These are phyloP conservation scores for Acanthochlamys bracteata DNA, from an alignment of 106 monocot species.

Conservation along the genomic window DNA sequence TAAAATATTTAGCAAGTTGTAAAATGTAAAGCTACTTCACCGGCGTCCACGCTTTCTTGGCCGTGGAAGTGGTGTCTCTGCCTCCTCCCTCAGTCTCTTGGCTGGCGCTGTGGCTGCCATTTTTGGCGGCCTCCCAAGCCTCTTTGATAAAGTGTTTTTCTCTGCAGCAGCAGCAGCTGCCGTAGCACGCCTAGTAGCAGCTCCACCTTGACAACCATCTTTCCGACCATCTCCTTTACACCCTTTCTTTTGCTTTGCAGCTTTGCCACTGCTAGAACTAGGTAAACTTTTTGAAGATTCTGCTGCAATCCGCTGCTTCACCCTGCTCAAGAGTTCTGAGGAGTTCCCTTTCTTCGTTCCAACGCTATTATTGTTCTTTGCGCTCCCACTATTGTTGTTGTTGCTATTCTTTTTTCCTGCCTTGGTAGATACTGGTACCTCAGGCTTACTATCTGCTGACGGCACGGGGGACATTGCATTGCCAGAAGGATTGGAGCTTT, in stretches of 20 bases:
- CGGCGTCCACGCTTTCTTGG: background rate
- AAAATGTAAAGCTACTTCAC: background rate
- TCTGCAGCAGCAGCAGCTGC: background rate
- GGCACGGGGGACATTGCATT: background rate
- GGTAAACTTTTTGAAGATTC: background rate
- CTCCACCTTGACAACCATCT: background rate
- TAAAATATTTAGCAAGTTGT: background rate
- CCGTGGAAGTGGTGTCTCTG: background rate
- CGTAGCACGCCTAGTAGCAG: background rate
- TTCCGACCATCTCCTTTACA: background rate
- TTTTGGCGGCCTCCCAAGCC: constrained; percentile 2
- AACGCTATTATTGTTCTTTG: background rate
- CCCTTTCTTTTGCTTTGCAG: background rate
- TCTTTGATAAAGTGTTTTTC: background rate
- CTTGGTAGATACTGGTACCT: background rate
- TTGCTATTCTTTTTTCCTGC: background rate
- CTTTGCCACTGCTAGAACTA: background rate
- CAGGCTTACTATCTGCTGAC: background rate
- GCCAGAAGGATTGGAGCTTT: background rate
- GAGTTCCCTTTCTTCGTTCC: background rate
- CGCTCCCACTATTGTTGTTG: background rate
- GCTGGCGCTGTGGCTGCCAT: background rate
- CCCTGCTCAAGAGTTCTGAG: background rate
- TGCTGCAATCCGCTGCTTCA: background rate
- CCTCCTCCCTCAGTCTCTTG: background rate